Evolutionary conservation across 1,284 basidiomycete genomes (phyloP).

Genomic region (Fomitopsis betulina): DNA sequence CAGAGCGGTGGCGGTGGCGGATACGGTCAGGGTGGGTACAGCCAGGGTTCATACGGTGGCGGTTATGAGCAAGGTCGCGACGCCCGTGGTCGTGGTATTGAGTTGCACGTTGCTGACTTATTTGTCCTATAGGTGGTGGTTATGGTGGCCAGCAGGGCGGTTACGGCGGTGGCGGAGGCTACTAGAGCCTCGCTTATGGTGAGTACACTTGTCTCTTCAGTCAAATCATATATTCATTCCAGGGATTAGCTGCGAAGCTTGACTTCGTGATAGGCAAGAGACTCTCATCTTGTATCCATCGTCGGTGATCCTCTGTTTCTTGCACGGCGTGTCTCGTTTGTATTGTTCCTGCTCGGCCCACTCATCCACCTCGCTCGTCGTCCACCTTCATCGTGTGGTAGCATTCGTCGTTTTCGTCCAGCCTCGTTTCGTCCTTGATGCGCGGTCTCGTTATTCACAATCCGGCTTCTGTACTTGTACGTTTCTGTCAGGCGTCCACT

Average conservation of each 20-base stretch:
- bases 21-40: constrained; percentile 18
- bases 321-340: constrained; percentile 7
- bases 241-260: neutral
- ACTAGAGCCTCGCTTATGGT: constrained; percentile 12
- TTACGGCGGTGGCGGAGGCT: constrained; percentile 19
- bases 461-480: constrained; percentile 43
- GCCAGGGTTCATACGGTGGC: constrained; percentile 9
- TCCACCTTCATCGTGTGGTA: constrained; percentile 28
- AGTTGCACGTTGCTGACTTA: constrained; percentile 12
- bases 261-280: neutral
- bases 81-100: constrained; percentile 13
- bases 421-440: constrained; percentile 22
- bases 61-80: constrained; percentile 16
- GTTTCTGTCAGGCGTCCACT: constrained; percentile 16
- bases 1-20: no score
- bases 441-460: constrained; percentile 30
- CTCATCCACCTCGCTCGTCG: constrained; percentile 34
- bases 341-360: constrained; percentile 24
- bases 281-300: neutral
- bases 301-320: constrained; percentile 4
- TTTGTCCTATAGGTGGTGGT: constrained; percentile 20
- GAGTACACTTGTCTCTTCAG: neutral
- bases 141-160: constrained; percentile 28
- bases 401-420: constrained; percentile 36
- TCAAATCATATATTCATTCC: neutral